Base-by-base conservation (phyloP, 176 grass and related monocot species). In the Canna indica region DNA sequence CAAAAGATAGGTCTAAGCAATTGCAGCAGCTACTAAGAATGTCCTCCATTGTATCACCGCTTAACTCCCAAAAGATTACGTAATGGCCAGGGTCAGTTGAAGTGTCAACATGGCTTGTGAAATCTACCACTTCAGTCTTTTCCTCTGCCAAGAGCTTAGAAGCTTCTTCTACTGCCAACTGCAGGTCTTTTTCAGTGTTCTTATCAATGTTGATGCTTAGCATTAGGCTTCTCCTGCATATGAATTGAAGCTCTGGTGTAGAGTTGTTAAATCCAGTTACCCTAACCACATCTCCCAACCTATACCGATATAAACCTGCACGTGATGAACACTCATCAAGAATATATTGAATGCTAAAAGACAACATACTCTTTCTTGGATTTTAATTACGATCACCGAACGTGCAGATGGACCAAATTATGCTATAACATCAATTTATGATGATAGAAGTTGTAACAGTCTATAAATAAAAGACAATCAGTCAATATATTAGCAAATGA, bases 51-150 rank as follows among this genome's bases (percentile, higher is more conserved):
- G 82, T 59, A 20, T 84, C 76, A 0, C 75, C 71, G 35, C 78
- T 99, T 69, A 99, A 61, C 85, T 99, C 95, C 95, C 95, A 99
- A 78, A 88, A 99, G 45, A 99, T 93, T 47, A 94, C 90, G 15
- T 99, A 99, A 70, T 72, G 90, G 31, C 78, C 82, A 0, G 90
- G 95, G 46, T 99, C 78, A 1, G 65, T 80, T 38, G 90, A 85
- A 32, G 18, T 68, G 41, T 99, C 87, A 28, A 86, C 87, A 0
- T 76, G 75, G 82, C 95, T 99, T 17, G 95, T 94, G 73, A 99
- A 99, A 54, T 99, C 95, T 7, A 94, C 82, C 0, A 99, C 45
- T 28, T 99, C 95, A 20, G 90, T 59, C 67, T 93, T 94, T 27
- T 99, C 90, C 34, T 68, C 90, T 7, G 88, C 90, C 64, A 99